These are phyloP conservation scores for Xylaria acuta DNA, from an alignment of 495 filamentous ascomycete species.

Conservation along the genomic window DNA sequence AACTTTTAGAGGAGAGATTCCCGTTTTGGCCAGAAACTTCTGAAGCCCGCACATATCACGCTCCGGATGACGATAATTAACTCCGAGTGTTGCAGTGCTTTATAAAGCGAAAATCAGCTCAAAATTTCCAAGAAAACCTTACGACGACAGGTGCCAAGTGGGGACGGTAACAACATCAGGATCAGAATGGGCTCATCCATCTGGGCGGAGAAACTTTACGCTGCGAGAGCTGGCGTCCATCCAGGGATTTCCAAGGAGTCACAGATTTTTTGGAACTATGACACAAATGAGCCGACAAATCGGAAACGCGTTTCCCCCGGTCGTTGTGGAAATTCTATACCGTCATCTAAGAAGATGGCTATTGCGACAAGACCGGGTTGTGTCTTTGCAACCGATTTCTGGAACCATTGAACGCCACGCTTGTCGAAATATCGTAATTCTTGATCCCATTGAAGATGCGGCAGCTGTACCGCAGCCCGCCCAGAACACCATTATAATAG, in stretches of 20 bases:
- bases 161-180: conserved; percentile 73
- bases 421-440: background rate
- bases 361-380: conserved; percentile 55
- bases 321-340: conserved; percentile 63
- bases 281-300: conserved; percentile 67
- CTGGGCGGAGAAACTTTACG: conserved; percentile 67
- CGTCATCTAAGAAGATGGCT: conserved; percentile 62
- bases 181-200: conserved; percentile 70
- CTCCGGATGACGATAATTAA: too few relatives aligned
- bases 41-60: background rate
- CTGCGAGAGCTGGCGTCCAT: conserved; percentile 72
- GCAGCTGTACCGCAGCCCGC: background rate
- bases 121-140: conserved; percentile 32
- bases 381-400: too few relatives aligned
- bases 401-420: too few relatives aligned
- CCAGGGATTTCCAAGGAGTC: conserved; percentile 70
- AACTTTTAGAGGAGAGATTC: background rate
- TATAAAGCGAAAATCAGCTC: background rate
- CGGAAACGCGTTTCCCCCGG: conserved; percentile 82
- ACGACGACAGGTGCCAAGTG: conserved; percentile 44
- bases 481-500: background rate
- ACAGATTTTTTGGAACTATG: conserved; percentile 59
- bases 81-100: background rate
- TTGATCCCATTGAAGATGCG: background rate
- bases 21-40: too few relatives aligned